Conservation (phyloP, 2,329 filamentous ascomycete genomes). For the Didymella pomorum region DNA sequence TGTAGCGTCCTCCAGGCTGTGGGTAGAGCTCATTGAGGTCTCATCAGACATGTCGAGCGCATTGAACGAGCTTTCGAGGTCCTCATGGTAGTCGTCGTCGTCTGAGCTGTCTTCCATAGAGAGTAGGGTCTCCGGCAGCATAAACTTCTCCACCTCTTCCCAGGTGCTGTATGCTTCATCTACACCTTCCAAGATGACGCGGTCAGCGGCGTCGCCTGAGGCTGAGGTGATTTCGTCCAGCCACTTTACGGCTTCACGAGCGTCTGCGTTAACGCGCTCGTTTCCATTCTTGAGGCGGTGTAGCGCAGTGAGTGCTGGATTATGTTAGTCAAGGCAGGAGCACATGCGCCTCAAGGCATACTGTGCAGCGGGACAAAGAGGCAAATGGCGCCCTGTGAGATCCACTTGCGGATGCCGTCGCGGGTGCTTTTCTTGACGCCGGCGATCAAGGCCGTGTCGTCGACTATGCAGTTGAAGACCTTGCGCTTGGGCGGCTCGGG, state of each 20-base stretch:
- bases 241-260: conserved; percentile 60
- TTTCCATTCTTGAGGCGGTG: conserved; percentile 54
- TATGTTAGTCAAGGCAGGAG: conserved; percentile 28
- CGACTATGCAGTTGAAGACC: conserved; percentile 63
- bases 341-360: conserved; percentile 41
- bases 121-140: conserved; percentile 58
- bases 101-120: conserved; percentile 56
- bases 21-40: conserved; percentile 55
- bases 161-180: conserved; percentile 58
- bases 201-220: conserved; percentile 41
- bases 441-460: conserved; percentile 60
- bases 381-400: conserved; percentile 58
- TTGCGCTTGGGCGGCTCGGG: conserved; percentile 52
- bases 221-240: conserved; percentile 61
- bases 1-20: conserved; percentile 48
- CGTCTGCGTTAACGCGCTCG: conserved; percentile 55
- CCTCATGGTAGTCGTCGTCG: conserved; percentile 47
- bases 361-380: conserved; percentile 62
- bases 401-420: conserved; percentile 62
- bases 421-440: conserved; percentile 61
- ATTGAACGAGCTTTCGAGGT: conserved; percentile 50
- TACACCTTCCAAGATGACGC: conserved; percentile 57
- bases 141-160: conserved; percentile 59
- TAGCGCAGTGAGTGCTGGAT: conserved; percentile 56
- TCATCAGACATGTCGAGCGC: conserved; percentile 48